Conservation (phyloP, 2,329 filamentous ascomycete genomes). For the Aaosphaeria pasadenensis region DNA sequence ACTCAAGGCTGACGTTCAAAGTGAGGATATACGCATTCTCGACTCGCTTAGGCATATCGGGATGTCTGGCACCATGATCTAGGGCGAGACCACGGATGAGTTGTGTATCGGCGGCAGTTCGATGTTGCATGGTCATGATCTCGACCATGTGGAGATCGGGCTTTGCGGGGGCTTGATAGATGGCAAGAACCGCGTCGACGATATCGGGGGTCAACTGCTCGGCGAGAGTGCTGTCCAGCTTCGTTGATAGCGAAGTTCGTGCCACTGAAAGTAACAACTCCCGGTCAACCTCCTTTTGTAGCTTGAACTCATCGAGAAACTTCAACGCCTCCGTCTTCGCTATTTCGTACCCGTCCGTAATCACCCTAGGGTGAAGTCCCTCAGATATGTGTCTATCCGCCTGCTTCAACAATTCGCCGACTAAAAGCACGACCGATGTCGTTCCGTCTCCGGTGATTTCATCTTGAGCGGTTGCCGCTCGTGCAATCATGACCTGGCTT, state of each 20-base stretch:
- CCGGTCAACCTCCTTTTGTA: slow-evolving; percentile 81
- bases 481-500: slow-evolving; percentile 62
- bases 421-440: slow-evolving; percentile 90
- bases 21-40: slow-evolving; percentile 95
- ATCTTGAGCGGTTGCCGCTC: slow-evolving; percentile 93
- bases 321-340: slow-evolving; percentile 91
- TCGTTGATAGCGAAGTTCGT: slow-evolving; percentile 90
- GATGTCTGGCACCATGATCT: slow-evolving; percentile 93
- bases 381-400: slow-evolving; percentile 94
- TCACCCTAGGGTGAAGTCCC: slow-evolving; percentile 92
- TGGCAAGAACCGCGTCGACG: slow-evolving; percentile 92
- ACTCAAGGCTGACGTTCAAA: slow-evolving; percentile 94
- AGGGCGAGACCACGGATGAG: slow-evolving; percentile 89
- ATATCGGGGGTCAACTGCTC: slow-evolving; percentile 91
- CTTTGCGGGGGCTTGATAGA: slow-evolving; percentile 85
- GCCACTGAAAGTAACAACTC: slow-evolving; percentile 92
- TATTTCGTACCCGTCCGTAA: slow-evolving; percentile 96
- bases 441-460: slow-evolving; percentile 98
- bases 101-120: slow-evolving; percentile 91
- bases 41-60: slow-evolving; percentile 95
- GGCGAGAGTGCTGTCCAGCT: slow-evolving; percentile 85
- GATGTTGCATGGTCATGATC: slow-evolving; percentile 99
- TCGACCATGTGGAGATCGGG: slow-evolving; percentile 99
- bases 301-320: slow-evolving; percentile 95
- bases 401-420: slow-evolving; percentile 97